Evolutionary conservation across 108 stramenopile genomes (phyloP), one percentile per base, ranked within the genome.

Genomic region (Nannochloropsis gaditana): DNA sequence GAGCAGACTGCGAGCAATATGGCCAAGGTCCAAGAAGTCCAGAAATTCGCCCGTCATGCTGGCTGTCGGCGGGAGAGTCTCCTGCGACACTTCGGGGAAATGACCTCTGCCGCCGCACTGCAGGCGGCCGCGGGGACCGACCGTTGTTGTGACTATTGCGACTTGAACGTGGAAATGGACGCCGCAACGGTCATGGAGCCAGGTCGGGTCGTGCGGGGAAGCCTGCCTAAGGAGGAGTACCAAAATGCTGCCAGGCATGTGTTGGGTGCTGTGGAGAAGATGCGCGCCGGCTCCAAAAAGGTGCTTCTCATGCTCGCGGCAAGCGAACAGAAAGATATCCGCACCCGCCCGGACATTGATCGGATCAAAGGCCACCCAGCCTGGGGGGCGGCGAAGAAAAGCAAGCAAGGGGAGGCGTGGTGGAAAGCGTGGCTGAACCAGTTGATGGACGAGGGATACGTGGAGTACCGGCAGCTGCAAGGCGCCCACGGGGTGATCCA

Each of bases 401-500:
- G 59, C n/a, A 73, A 73, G 59, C 59, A 73, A 2, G 59, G 59
- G 59, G 59, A 73, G 4, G 59, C 19, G 59, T 73, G 59, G 59
- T 73, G 59, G 59, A 73, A 73, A n/a, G 59, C 59, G 19, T 73
- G 59, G 59, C n/a, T 73, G 59, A 73, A 73, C 59, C 59, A 73
- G 59, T 6, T 73, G 8, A 73, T n/a, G 6, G 59, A 73, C n/a
- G 59, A 73, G 8, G 59, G 59, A 73, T 73, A 73, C 59, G 59
- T n/a, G 59, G 59, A 73, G 3, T 8, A 73, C 59, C 59, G 59
- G 6, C 59, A 73, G n/a, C 15, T 73, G 59, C 15, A 73, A n/a
- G 59, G 59, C 19, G 59, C 59, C 19, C 2, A n/a, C 3, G 59
- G n/a, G 59, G 59, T 15, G 3, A 73, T 8, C n/a, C 59, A 73